Evolutionary conservation across 371 early-diverging fungal genomes (phyloP).

Genomic region (Saksenaea oblongispora): DNA sequence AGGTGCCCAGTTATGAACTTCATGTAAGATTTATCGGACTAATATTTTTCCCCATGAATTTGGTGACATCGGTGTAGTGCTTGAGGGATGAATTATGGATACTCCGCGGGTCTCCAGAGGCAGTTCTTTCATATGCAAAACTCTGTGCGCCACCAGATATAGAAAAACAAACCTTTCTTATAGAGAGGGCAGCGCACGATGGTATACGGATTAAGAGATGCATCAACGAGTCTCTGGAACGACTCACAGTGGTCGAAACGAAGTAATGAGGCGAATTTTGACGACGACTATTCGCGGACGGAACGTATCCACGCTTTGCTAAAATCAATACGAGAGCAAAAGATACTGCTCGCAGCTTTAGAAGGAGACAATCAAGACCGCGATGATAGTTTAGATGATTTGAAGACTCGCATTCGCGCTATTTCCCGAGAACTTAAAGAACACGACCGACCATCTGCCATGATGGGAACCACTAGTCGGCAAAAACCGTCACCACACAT

Average conservation of each 20-base stretch:
- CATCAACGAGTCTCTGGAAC: background rate
- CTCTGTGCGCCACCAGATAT: too few relatives aligned
- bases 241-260: background rate
- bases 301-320: conserved; percentile 10
- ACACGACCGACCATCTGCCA: conserved; percentile 6
- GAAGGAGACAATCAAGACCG: background rate
- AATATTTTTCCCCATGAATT: too few relatives aligned
- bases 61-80: too few relatives aligned
- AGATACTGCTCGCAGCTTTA: conserved; percentile 17
- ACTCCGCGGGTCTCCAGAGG: too few relatives aligned
- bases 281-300: background rate
- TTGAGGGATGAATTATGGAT: too few relatives aligned
- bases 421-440: conserved; percentile 23
- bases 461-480: conserved; percentile 5
- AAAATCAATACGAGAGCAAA: conserved; percentile 27
- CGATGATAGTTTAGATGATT: conserved; percentile 13
- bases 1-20: too few relatives aligned
- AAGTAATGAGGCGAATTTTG: background rate
- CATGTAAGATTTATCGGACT: too few relatives aligned
- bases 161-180: background rate
- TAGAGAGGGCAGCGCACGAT: background rate
- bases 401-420: conserved; percentile 29
- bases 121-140: too few relatives aligned
- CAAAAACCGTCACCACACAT: conserved; percentile 15
- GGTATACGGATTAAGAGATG: background rate